Conservation (phyloP, 2,329 filamentous ascomycete species). For the Ilyonectria sp. region DNA sequence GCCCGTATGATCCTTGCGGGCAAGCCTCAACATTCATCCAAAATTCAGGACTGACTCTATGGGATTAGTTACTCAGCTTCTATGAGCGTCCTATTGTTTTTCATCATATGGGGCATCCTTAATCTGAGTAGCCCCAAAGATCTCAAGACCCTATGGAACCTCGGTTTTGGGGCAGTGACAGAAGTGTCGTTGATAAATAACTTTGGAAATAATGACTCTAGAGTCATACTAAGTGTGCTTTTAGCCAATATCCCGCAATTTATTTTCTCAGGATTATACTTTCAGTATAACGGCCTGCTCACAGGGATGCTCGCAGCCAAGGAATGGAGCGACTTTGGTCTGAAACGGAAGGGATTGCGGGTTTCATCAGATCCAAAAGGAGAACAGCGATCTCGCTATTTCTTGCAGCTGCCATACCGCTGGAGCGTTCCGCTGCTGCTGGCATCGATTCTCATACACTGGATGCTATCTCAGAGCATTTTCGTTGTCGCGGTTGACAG, state of each 20-base stretch:
- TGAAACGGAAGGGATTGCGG: constrained; percentile 9
- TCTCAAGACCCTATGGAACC: constrained; percentile 12
- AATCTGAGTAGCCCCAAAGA: not conserved
- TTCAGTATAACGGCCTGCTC: constrained; percentile 27
- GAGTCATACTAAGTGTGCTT: not conserved
- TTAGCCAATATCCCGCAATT: constrained; percentile 28
- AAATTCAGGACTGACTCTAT: not conserved
- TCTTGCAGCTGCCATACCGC: constrained; percentile 31
- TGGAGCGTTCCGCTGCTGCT: constrained; percentile 16
- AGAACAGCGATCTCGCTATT: constrained; percentile 29
- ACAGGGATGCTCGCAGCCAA: constrained; percentile 28
- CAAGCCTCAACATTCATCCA: too few species aligned
- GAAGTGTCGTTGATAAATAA: constrained; percentile 13
- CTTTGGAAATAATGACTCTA: not conserved
- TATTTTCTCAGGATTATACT: constrained; percentile 28
- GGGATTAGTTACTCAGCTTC: not conserved
- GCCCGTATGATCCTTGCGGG: not conserved
- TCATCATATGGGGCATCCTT: constrained; percentile 4
- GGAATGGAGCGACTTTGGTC: constrained; percentile 31
- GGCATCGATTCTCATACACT: constrained; percentile 21
- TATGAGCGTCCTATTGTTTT: constrained; percentile 10
- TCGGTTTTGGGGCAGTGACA: constrained; percentile 24
- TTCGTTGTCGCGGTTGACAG: constrained; percentile 23
- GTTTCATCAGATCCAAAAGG: constrained; percentile 24
- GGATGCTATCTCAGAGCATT: constrained; percentile 30